phyloP scores from a whole-genome alignment of 2,329 filamentous ascomycete species.

The Dactylellina haptotyla region DNA sequence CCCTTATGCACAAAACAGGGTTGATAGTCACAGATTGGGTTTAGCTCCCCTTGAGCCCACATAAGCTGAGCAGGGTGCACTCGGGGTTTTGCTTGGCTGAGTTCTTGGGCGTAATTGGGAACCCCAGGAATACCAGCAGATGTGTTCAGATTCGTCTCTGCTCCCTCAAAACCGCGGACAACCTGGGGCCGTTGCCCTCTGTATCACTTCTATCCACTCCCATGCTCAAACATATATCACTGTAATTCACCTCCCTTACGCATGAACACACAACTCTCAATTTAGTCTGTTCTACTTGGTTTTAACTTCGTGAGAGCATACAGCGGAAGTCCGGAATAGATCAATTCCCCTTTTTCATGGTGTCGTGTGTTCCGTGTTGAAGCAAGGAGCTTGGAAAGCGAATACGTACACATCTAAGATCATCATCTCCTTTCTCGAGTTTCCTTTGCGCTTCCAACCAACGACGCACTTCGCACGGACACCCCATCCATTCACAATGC shows the following conservation, averaged over 20 bases:
- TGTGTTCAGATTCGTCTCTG: conserved; percentile 35
- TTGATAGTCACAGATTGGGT: too few species aligned
- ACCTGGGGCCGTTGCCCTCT: too few species aligned
- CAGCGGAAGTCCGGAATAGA: not conserved
- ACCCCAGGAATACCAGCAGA: conserved; percentile 2
- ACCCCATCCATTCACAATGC: conserved; percentile 24
- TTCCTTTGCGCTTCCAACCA: conserved; percentile 4
- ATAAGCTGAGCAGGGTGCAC: not conserved
- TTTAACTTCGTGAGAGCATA: too few species aligned
- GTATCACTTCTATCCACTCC: not conserved
- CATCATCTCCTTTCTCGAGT: not conserved
- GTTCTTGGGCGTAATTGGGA: not conserved
- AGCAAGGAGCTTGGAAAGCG: conserved; percentile 18
- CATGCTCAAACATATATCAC: not conserved
- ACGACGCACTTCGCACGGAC: not conserved
- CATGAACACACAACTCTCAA: not conserved
- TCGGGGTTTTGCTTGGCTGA: not conserved
- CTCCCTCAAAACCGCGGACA: conserved; percentile 18
- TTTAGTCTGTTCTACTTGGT: too few species aligned
- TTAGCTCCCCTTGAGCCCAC: too few species aligned
- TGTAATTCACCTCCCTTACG: too few species aligned
- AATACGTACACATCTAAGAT: conserved; percentile 18
- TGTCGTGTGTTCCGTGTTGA: conserved; percentile 37
- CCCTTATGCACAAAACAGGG: too few species aligned
- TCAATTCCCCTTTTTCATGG: conserved; percentile 4